These are phyloP conservation scores for Metarhizium album DNA, from an alignment of 2,329 filamentous ascomycete genomes.

Conservation along the genomic window DNA sequence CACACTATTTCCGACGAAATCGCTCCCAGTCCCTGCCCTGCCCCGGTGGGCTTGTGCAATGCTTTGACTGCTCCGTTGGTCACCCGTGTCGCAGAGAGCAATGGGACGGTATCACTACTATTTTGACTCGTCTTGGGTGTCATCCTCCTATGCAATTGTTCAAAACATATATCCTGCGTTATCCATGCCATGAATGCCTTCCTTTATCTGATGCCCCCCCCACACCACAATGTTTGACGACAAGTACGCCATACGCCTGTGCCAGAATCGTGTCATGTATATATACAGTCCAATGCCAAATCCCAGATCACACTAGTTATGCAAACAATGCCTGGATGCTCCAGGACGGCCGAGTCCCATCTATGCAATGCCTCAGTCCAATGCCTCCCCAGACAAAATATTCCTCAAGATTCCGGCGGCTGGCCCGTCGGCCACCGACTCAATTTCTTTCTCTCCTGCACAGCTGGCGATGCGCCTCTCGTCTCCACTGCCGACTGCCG, in stretches of 20 bases:
- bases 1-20: not conserved
- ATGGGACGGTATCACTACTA: not conserved
- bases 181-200: not conserved
- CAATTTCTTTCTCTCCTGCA: slow-evolving; percentile 70
- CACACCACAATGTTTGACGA: not conserved
- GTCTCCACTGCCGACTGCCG: slow-evolving; percentile 46
- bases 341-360: not conserved
- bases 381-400: slow-evolving; percentile 50
- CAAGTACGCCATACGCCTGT: not conserved
- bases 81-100: too few relatives aligned
- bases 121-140: not conserved
- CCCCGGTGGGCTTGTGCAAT: too few relatives aligned
- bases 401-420: slow-evolving; percentile 51
- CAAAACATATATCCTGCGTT: not conserved
- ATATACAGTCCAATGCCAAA: not conserved
- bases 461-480: slow-evolving; percentile 71
- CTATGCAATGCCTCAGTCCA: slow-evolving; percentile 31
- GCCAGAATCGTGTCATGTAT: not conserved
- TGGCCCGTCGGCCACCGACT: slow-evolving; percentile 53
- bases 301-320: not conserved
- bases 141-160: not conserved
- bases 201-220: too few relatives aligned
- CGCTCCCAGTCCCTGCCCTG: too few relatives aligned
- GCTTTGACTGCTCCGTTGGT: too few relatives aligned
- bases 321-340: not conserved